phyloP scores from a whole-genome alignment of 2,329 filamentous ascomycete species.

The Claviceps sp. region DNA sequence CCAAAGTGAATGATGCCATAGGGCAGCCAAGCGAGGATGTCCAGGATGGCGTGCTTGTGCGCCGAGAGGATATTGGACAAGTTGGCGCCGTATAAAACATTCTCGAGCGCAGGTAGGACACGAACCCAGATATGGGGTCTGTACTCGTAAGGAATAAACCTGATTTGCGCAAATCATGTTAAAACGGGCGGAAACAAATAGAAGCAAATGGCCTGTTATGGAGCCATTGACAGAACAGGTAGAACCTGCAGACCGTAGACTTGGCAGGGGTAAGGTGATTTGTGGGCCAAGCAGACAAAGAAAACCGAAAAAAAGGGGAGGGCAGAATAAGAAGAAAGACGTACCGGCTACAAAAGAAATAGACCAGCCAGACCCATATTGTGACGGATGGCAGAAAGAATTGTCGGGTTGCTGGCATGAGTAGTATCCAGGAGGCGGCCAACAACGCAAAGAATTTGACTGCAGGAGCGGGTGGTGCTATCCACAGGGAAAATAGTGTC shows the following conservation, averaged over 20 bases:
- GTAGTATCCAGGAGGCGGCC: conserved; percentile 52
- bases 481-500: conserved; percentile 68
- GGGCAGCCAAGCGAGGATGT: conserved; percentile 83
- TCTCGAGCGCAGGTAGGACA: conserved; percentile 85
- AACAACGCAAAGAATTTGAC: conserved; percentile 62
- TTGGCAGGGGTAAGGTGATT: no score
- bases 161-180: conserved; percentile 20
- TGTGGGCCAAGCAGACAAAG: neutral
- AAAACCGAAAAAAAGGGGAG: neutral
- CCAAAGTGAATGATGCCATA: conserved; percentile 88
- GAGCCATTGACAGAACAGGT: no score
- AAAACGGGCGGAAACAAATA: neutral
- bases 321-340: conserved; percentile 22
- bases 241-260: no score
- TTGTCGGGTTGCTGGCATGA: conserved; percentile 76
- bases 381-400: conserved; percentile 82
- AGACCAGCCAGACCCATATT: conserved; percentile 74
- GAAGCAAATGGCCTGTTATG: no score
- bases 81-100: conserved; percentile 92
- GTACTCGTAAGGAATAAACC: conserved; percentile 80
- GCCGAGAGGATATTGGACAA: conserved; percentile 90
- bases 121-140: conserved; percentile 92
- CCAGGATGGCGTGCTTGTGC: conserved; percentile 70
- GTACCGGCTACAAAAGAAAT: conserved; percentile 89
- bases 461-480: conserved; percentile 69